Percentiles rank a stretch among this genome's conserved stretches.
Evolutionary conservation across 23 red algal species (phyloP).

Genomic region (Gracilariopsis chorda): DNA sequence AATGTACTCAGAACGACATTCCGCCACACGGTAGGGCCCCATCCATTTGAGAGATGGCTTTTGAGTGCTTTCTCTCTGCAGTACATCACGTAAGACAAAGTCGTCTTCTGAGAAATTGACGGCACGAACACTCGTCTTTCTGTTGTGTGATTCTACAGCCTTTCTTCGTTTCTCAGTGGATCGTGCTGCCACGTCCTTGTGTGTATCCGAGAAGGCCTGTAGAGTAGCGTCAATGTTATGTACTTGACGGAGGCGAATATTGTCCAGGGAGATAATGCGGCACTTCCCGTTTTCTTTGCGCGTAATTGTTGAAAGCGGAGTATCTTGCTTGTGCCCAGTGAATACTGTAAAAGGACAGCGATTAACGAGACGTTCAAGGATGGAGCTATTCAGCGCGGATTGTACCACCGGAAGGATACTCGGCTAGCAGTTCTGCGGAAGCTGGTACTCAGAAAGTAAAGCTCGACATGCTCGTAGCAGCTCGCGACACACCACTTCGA

Average conservation of each 20-base stretch:
- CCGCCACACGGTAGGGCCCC: no score
- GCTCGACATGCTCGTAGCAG: not conserved
- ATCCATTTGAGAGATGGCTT: no score
- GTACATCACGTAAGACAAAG: not conserved
- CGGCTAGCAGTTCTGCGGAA: not conserved
- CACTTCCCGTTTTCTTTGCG: not conserved
- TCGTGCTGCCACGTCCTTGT: constrained; percentile 7
- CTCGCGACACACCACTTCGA: constrained; percentile 5
- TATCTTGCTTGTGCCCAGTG: not conserved
- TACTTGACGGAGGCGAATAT: not conserved
- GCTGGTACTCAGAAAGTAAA: not conserved
- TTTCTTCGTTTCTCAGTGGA: not conserved
- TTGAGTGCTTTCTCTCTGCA: not conserved
- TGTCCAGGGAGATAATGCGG: not conserved
- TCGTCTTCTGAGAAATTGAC: constrained; percentile 9
- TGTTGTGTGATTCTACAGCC: not conserved
- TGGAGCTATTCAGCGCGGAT: no score
- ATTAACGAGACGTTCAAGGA: no score
- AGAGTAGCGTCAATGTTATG: not conserved
- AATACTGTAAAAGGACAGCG: no score
- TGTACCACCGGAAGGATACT: no score
- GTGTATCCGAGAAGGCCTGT: not conserved
- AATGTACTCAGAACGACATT: no score
- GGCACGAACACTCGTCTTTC: not conserved
- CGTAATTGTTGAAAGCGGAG: not conserved